Evolutionary conservation across 306 rosid species (phyloP).

Genomic region (Cicer pinnatifidum): DNA sequence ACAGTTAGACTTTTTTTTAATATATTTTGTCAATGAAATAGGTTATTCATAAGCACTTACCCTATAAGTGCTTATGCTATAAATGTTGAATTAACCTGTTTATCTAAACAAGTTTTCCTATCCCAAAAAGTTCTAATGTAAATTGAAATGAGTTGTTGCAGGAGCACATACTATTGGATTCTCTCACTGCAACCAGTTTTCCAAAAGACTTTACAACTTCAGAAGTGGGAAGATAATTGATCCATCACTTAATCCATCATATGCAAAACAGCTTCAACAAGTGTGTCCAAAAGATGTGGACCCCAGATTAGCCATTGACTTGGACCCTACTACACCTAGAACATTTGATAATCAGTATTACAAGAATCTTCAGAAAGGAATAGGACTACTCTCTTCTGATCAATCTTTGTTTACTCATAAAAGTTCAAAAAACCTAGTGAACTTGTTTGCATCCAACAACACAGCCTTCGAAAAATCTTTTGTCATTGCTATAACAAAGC

Average conservation of each 20-base stretch:
- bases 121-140: constrained; percentile 10
- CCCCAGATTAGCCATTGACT: constrained; percentile 56
- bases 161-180: constrained; percentile 93
- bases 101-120: no score
- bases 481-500: constrained; percentile 72
- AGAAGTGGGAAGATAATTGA: constrained; percentile 60
- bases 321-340: constrained; percentile 69
- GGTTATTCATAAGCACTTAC: no score
- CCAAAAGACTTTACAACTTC: constrained; percentile 65
- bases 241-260: constrained; percentile 59
- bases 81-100: no score
- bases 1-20: no score
- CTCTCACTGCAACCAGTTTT: constrained; percentile 70
- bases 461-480: constrained; percentile 67
- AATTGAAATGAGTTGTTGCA: constrained; percentile 38
- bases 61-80: no score
- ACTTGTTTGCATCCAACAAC: constrained; percentile 67
- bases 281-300: constrained; percentile 67
- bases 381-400: constrained; percentile 79
- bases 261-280: constrained; percentile 58
- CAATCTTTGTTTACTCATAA: constrained; percentile 63
- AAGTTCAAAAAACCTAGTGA: constrained; percentile 63
- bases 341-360: constrained; percentile 71
- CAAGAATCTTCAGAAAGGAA: constrained; percentile 83
- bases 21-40: no score